Percentiles rank a stretch among this genome's conserved stretches.
Evolutionary conservation across 352 stramenopile genomes (phyloP).

Genomic region (Pythium volutum): DNA sequence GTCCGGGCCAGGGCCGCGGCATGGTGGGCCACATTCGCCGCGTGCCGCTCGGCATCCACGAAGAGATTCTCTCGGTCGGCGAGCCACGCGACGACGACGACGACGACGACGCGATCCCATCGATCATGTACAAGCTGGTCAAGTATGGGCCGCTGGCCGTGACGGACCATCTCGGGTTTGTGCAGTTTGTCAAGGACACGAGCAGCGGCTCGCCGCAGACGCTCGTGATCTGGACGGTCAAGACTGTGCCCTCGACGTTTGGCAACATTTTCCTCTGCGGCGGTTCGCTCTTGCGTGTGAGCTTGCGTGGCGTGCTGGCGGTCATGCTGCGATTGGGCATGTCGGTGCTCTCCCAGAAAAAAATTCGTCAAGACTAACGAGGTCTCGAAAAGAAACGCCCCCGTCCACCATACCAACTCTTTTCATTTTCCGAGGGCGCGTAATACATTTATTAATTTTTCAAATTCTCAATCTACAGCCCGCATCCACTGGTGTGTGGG

Average conservation of each 20-base stretch:
- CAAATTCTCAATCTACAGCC: slow-evolving; percentile 17
- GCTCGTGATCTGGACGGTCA: slow-evolving; percentile 55
- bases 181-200: slow-evolving; percentile 59
- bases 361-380: slow-evolving; percentile 15
- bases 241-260: slow-evolving; percentile 45
- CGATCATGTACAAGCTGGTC: slow-evolving; percentile 47
- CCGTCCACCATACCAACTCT: too few relatives aligned
- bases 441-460: slow-evolving; percentile 23
- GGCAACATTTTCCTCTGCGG: slow-evolving; percentile 55
- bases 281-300: slow-evolving; percentile 41
- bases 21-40: slow-evolving; percentile 50
- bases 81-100: slow-evolving; percentile 29
- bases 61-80: slow-evolving; percentile 64
- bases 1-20: slow-evolving; percentile 47
- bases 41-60: slow-evolving; percentile 48
- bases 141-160: slow-evolving; percentile 42
- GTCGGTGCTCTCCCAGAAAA: slow-evolving; percentile 5
- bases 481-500: too few relatives aligned
- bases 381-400: background rate
- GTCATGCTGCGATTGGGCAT: slow-evolving; percentile 27
- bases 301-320: slow-evolving; percentile 30
- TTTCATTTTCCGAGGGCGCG: slow-evolving; percentile 13
- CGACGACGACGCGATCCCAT: slow-evolving; percentile 38
- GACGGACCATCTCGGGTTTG: slow-evolving; percentile 44
- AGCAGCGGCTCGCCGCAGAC: slow-evolving; percentile 25